Conservation (phyloP, 345 rosid genomes). For the Salix suchowensis region DNA sequence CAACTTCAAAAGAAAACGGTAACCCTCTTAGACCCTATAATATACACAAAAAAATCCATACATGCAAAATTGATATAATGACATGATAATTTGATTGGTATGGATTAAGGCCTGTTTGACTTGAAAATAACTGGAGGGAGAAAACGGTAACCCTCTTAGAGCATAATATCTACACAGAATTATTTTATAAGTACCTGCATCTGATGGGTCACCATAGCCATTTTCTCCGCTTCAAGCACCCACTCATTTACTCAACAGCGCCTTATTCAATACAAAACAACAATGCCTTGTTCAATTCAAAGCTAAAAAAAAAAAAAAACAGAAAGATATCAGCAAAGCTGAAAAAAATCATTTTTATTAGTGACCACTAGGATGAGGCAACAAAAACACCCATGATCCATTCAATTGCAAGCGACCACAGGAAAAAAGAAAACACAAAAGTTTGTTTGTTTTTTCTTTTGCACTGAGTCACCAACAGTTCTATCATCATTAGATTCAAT, state of each 20-base stretch:
- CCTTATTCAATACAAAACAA: constrained; percentile 29
- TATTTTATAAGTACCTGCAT: constrained; percentile 52
- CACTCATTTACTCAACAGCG: constrained; percentile 52
- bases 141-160: not conserved
- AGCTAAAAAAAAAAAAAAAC: constrained; percentile 8
- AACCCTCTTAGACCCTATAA: not conserved
- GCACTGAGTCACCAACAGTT: not conserved
- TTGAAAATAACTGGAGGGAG: not conserved
- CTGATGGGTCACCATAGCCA: constrained; percentile 88
- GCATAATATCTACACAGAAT: not conserved
- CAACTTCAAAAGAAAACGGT: too few relatives aligned
- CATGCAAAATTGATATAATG: not conserved
- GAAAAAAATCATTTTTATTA: not conserved
- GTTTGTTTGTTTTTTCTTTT: not conserved
- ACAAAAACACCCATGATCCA: not conserved
- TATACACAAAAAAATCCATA: not conserved
- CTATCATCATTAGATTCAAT: too few relatives aligned
- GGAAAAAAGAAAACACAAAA: not conserved
- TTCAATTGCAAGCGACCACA: not conserved
- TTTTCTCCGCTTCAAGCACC: constrained; percentile 52
- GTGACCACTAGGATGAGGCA: not conserved
- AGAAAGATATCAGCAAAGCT: not conserved
- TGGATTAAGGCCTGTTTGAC: not conserved
- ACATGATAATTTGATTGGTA: not conserved
- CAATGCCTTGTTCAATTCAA: constrained; percentile 30